Base-by-base conservation (phyloP, 306 rosid genomes). In the Herpetospermum pedunculosum region DNA sequence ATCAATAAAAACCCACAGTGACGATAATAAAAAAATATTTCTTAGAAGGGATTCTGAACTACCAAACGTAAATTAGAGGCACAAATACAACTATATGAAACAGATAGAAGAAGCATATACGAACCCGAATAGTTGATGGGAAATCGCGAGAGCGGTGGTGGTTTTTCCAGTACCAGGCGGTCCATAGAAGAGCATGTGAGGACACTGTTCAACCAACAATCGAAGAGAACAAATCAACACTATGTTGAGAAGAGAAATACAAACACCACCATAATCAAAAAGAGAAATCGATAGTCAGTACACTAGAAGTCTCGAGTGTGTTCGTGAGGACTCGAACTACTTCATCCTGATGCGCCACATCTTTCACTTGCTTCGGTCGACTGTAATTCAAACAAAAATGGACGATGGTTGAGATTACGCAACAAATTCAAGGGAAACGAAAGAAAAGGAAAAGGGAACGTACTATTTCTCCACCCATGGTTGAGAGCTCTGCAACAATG, bases 391-490 rank as follows among this genome's bases (percentile, higher is more conserved):
- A 77, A 29, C 18, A 8, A 62, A 15, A 29, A 68, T 65, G 28
- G 4, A 7, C 15, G 28, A 10, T 0, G 29, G 28, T 63, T 4
- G 21, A 11, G 14, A 3, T 65, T 29, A 72, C 13, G 25, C 48
- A 60, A 8, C 23, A 23, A 30, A 38, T 37, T 44, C 21, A 47
- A 64, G 63, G 1, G 49, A 52, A 14, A 26, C 5, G 30, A 44
- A 53, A 32, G 15, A 28, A 13, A 3, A 7, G 11, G 13, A 73
- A 34, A 48, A 48, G 23, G 18, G 21, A 12, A 8, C 50, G 37
- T 84, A 93, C 99, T 91, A 94, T 91, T 91, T 94, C 73, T 94
- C 97, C 54, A 91, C 97, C 97, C 97, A 94, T 50, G 87, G 99
- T 76, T 94, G 95, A 65, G 99, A 83, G 84, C 88, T 84, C 29